phyloP scores from a whole-genome alignment of 1,284 basidiomycete species.

The Mycena citricolor region DNA sequence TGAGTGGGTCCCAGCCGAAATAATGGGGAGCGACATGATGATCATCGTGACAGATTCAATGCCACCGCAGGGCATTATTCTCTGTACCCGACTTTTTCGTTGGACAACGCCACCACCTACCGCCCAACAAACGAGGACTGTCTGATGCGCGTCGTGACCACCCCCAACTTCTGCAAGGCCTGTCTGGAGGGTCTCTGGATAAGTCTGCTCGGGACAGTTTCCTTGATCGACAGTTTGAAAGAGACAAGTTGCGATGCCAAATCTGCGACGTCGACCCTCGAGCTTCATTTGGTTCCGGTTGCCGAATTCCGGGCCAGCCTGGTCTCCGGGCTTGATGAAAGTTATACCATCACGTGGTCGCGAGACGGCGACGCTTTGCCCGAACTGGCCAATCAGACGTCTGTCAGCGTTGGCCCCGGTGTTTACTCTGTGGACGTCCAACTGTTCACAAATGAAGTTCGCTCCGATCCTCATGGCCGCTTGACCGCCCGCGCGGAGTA shows the following conservation, averaged over 20 bases:
- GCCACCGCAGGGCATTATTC: conserved; percentile 60
- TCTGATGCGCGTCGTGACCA: conserved; percentile 76
- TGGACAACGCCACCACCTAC: conserved; percentile 61
- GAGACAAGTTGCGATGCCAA: conserved; percentile 35
- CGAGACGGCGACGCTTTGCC: conserved; percentile 45
- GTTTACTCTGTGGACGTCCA: conserved; percentile 47
- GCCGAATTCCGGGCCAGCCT: conserved; percentile 51
- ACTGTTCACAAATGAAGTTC: conserved; percentile 59
- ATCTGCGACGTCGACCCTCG: conserved; percentile 31
- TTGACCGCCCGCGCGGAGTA: conserved; percentile 2
- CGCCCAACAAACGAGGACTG: conserved; percentile 83
- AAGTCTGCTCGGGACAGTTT: conserved; percentile 55
- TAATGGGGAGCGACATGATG: too few species aligned
- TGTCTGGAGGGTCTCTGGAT: conserved; percentile 77
- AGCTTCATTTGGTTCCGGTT: conserved; percentile 54
- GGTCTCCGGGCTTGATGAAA: conserved; percentile 38
- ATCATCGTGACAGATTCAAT: conserved; percentile 60
- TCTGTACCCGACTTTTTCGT: conserved; percentile 75
- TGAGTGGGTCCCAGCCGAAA: too few species aligned
- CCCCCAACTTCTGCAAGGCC: conserved; percentile 72
- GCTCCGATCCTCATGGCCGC: conserved; percentile 41
- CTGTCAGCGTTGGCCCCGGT: conserved; percentile 36
- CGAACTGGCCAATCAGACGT: conserved; percentile 49
- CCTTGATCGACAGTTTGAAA: conserved; percentile 56
- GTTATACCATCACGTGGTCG: conserved; percentile 55